phyloP scores from a whole-genome alignment of 1,284 basidiomycete species.

The Austroboletus novae-zelandiae region DNA sequence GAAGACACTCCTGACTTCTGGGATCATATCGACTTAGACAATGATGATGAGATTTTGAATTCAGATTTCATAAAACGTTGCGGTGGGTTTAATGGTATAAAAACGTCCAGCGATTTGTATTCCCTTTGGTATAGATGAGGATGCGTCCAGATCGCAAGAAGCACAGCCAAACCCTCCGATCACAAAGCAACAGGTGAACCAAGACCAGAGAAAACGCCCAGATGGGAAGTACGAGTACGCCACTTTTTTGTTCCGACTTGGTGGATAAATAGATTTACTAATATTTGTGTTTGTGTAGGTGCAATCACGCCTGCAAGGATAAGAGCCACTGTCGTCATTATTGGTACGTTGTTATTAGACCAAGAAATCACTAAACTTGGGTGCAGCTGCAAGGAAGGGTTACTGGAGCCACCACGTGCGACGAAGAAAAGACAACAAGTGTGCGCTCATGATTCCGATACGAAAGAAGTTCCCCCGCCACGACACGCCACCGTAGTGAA shows the following conservation, averaged over 20 bases:
- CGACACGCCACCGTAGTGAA: slow-evolving; percentile 5
- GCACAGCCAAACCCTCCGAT: slow-evolving; percentile 1
- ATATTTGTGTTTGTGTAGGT: slow-evolving; percentile 52
- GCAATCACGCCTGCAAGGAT: slow-evolving; percentile 78
- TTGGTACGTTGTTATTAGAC: slow-evolving; percentile 43
- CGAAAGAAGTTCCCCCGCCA: slow-evolving; percentile 5
- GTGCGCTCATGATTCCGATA: slow-evolving; percentile 13
- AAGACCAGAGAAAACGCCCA: slow-evolving; percentile 32
- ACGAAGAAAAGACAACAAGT: slow-evolving; percentile 37
- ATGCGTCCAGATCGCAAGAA: background rate
- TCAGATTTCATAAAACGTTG: slow-evolving; percentile 5
- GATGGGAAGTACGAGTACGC: slow-evolving; percentile 57
- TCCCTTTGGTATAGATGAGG: slow-evolving; percentile 3
- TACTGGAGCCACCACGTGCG: slow-evolving; percentile 48
- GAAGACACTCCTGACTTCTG: slow-evolving; percentile 67
- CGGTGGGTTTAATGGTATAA: slow-evolving; percentile 5
- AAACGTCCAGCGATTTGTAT: background rate
- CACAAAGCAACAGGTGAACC: slow-evolving; percentile 4
- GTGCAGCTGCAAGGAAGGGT: slow-evolving; percentile 68
- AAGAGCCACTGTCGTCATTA: slow-evolving; percentile 71
- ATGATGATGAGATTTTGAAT: slow-evolving; percentile 13
- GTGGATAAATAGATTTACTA: background rate
- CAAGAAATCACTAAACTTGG: slow-evolving; percentile 4
- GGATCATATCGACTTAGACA: slow-evolving; percentile 47
- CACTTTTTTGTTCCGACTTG: background rate